These are phyloP conservation scores for Trichoderma brevicompactum DNA, from an alignment of 2,329 filamentous ascomycete species.

Conservation along the genomic window DNA sequence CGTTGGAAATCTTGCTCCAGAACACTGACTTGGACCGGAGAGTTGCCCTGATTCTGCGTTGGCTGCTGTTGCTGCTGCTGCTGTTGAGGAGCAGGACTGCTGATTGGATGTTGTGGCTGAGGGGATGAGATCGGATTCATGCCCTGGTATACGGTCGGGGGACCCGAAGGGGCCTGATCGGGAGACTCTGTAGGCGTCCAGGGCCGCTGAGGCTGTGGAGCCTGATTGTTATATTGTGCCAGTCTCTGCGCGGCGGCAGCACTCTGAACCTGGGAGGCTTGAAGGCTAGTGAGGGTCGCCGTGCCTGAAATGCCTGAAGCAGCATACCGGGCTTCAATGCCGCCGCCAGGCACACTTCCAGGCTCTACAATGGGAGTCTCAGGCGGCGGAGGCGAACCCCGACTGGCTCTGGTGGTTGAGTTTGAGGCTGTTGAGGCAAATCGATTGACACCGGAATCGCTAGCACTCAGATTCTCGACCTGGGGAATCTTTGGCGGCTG, in stretches of 20 bases:
- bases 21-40: conserved; percentile 65
- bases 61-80: conserved; percentile 45
- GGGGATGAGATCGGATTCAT: conserved; percentile 66
- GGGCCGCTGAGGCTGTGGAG: conserved; percentile 58
- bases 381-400: conserved; percentile 91
- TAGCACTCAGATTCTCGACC: conserved; percentile 39
- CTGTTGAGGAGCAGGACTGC: conserved; percentile 48
- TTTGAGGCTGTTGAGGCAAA: conserved; percentile 85
- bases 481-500: conserved; percentile 32
- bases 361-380: conserved; percentile 85
- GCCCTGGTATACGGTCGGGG: conserved; percentile 90
- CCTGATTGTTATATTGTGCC: conserved; percentile 69
- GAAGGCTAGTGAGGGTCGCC: conserved; percentile 76
- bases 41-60: conserved; percentile 39
- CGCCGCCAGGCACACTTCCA: conserved; percentile 70
- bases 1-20: conserved; percentile 85
- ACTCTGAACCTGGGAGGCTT: conserved; percentile 64
- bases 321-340: conserved; percentile 90
- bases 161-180: conserved; percentile 83
- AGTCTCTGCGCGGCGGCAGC: conserved; percentile 80
- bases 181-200: conserved; percentile 96
- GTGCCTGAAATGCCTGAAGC: conserved; percentile 88
- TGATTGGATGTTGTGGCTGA: conserved; percentile 49
- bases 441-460: conserved; percentile 60
- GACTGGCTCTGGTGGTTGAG: conserved; percentile 87